Evolutionary conservation across 2,329 filamentous ascomycete genomes (phyloP).

Genomic region (Tolypocladium pustulatum): DNA sequence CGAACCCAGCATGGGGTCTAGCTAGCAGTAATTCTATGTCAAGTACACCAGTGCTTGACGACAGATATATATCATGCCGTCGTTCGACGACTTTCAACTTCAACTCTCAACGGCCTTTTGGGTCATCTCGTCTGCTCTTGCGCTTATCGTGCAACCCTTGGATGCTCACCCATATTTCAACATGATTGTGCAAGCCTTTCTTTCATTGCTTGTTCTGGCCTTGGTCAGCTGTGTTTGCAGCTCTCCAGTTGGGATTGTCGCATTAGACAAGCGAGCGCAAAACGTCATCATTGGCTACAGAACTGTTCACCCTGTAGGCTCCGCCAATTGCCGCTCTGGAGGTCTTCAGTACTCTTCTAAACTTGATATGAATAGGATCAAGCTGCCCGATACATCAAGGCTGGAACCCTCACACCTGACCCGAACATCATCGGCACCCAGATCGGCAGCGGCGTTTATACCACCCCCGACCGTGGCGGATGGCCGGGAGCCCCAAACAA

Average conservation of each 20-base stretch:
- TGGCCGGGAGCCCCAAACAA: not conserved
- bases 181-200: not conserved
- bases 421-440: not conserved
- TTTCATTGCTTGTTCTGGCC: not conserved
- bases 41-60: not conserved
- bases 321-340: too few relatives aligned
- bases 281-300: not conserved
- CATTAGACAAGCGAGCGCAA: not conserved
- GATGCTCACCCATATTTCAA: not conserved
- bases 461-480: not conserved
- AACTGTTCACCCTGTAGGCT: not conserved
- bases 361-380: not conserved
- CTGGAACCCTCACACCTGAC: not conserved
- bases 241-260: not conserved
- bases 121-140: not conserved
- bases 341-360: not conserved
- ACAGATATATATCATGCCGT: not conserved
- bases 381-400: not conserved
- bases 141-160: not conserved
- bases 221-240: not conserved
- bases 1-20: not conserved
- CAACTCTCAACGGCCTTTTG: not conserved
- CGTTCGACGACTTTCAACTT: not conserved
- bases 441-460: not conserved
- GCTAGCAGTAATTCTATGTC: not conserved